phyloP scores from a whole-genome alignment of 2,329 filamentous ascomycete species.

The Pestalotiopsis sp. region DNA sequence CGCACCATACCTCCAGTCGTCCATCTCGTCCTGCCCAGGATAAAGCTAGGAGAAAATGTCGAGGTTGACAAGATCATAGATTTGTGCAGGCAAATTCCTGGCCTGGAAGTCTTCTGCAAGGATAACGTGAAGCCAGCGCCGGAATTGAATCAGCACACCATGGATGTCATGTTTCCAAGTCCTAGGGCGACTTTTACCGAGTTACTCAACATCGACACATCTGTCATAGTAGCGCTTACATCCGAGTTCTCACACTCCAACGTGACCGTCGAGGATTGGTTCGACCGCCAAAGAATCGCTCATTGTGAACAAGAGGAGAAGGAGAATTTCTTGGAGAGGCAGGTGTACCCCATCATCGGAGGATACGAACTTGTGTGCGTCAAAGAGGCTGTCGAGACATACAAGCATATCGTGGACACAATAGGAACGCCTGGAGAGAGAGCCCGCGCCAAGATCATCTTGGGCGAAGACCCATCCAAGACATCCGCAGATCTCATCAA shows the following conservation, averaged over 20 bases:
- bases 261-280: slow-evolving; percentile 38
- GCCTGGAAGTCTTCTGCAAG: slow-evolving; percentile 26
- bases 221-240: slow-evolving; percentile 71
- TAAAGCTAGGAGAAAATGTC: slow-evolving; percentile 25
- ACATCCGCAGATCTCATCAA: slow-evolving; percentile 25
- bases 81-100: slow-evolving; percentile 25
- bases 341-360: slow-evolving; percentile 64
- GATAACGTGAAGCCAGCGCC: slow-evolving; percentile 19
- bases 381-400: slow-evolving; percentile 63
- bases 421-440: slow-evolving; percentile 67
- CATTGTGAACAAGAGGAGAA: slow-evolving; percentile 68
- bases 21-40: slow-evolving; percentile 29
- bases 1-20: slow-evolving; percentile 24
- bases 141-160: slow-evolving; percentile 23
- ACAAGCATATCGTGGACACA: slow-evolving; percentile 66
- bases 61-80: slow-evolving; percentile 29
- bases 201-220: slow-evolving; percentile 64
- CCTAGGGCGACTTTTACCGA: slow-evolving; percentile 26
- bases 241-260: slow-evolving; percentile 70
- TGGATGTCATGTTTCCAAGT: slow-evolving; percentile 29
- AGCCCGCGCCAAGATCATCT: slow-evolving; percentile 58
- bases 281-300: slow-evolving; percentile 60
- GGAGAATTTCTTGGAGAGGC: slow-evolving; percentile 58
- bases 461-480: slow-evolving; percentile 38
- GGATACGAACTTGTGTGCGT: slow-evolving; percentile 66